Evolutionary conservation across 345 rosid species (phyloP), one percentile per base, ranked within the genome.

Genomic region (Microcos paniculata): DNA sequence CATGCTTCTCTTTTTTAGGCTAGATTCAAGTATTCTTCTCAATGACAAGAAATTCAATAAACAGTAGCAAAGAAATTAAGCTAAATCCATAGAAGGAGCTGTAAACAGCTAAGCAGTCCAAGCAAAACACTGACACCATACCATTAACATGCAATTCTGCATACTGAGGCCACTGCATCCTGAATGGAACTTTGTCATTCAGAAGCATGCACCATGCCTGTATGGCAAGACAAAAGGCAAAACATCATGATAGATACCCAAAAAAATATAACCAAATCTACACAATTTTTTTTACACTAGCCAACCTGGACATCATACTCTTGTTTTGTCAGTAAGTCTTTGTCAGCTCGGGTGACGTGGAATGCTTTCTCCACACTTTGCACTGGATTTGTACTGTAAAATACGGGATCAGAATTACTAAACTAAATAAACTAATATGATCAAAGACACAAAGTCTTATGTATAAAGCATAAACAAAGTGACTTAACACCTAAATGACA

Each of bases 151-250:
- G 99, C 74, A 96, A 86, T 77, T 96, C 97, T 66, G 96, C 87
- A 85, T 79, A 84, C 57, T 96, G 98, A 10, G 99, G 99, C 99
- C 99, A 96, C 69, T 94, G 99, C 96, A 96, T 91, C 91, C 99
- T 88, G 76, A 83, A 96, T 48, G 90, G 79, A 74, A 96, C 99
- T 84, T 92, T 94, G 84, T 96, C 98, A 81, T 94, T 96, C 81
- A 96, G 82, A 82, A 96, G 99, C 98, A 96, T 92, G 81, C 99
- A 96, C 99, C 99, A 96, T 21, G 93, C 97, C 98, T 94, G 55
- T 31, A 73, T 14, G 64, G 72, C 42, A 76, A 16, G 78, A 49
- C 28, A 62, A 11, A 33, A 80, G 52, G 62, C 46, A 58, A 62
- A 71, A 24, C 15, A 73, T 84, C 55, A 82, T 67, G 8, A 69